Percentiles rank a stretch among this genome's conserved stretches.
These are phyloP conservation scores for Chiua virens DNA, from an alignment of 768 basidiomycete genomes.

Conservation along the genomic window DNA sequence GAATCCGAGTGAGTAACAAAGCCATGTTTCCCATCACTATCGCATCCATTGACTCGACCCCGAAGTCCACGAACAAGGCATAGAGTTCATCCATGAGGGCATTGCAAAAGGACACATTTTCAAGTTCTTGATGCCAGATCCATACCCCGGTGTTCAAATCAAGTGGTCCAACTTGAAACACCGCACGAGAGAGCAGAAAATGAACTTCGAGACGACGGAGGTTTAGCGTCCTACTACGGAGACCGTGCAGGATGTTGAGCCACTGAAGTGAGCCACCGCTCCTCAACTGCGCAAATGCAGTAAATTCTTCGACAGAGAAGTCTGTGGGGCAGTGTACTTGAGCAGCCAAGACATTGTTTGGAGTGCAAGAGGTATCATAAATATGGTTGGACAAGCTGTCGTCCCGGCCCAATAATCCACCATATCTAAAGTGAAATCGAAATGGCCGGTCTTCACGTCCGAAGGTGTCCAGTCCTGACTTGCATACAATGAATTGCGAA, in stretches of 20 bases:
- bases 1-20: no score
- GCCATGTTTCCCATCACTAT: no score
- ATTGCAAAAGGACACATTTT: slow-evolving; percentile 28
- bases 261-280: slow-evolving; percentile 43
- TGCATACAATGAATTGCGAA: no score
- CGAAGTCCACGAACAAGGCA: no score
- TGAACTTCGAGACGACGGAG: slow-evolving; percentile 40
- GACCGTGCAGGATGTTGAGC: slow-evolving; percentile 44
- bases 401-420: no score
- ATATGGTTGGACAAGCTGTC: no score
- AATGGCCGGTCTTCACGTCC: no score
- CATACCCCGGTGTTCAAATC: slow-evolving; percentile 9
- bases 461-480: no score
- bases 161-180: slow-evolving; percentile 22
- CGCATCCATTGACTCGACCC: no score
- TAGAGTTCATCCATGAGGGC: no score
- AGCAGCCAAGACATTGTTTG: slow-evolving; percentile 40
- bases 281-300: slow-evolving; percentile 5
- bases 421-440: no score
- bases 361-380: slow-evolving; percentile 23
- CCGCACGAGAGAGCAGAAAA: slow-evolving; percentile 39
- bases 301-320: slow-evolving; percentile 42
- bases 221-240: slow-evolving; percentile 34
- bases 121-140: slow-evolving; percentile 41
- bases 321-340: slow-evolving; percentile 39